Percentiles rank a stretch among this genome's conserved stretches.
These are phyloP conservation scores for Hemisphaericaspora nanyangensis DNA, from an alignment of 805 yeast genomes.

Conservation along the genomic window DNA sequence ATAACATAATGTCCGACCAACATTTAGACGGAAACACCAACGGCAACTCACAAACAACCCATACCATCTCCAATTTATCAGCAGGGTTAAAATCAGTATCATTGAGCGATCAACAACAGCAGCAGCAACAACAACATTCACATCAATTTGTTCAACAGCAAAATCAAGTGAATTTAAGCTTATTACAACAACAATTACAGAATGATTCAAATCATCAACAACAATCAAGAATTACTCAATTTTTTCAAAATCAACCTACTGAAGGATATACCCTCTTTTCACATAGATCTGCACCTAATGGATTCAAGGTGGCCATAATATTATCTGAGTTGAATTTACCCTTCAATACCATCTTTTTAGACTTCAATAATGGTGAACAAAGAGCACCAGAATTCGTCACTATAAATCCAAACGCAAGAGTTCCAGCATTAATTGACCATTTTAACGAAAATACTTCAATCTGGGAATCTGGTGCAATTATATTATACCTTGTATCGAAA, in stretches of 20 bases:
- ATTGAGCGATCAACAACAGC: slow-evolving; percentile 34
- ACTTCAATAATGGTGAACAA: slow-evolving; percentile 86
- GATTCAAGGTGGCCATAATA: slow-evolving; percentile 91
- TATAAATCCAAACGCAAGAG: slow-evolving; percentile 94
- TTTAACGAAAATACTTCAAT: slow-evolving; percentile 71
- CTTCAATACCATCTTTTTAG: slow-evolving; percentile 79
- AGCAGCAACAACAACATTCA: neutral
- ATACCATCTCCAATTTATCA: slow-evolving; percentile 40
- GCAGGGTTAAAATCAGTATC: slow-evolving; percentile 45
- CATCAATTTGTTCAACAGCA: no score
- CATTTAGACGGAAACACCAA: slow-evolving; percentile 6
- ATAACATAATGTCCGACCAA: slow-evolving; percentile 9
- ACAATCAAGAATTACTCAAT: slow-evolving; percentile 60
- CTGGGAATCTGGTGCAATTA: slow-evolving; percentile 95
- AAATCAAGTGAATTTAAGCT: slow-evolving; percentile 37
- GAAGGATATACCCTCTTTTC: slow-evolving; percentile 84
- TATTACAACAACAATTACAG: slow-evolving; percentile 44
- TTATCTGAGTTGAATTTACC: slow-evolving; percentile 76
- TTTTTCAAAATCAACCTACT: slow-evolving; percentile 71
- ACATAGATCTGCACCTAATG: slow-evolving; percentile 88
- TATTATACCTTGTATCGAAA: slow-evolving; percentile 74
- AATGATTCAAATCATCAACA: slow-evolving; percentile 37
- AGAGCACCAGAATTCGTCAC: slow-evolving; percentile 89
- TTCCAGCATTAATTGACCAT: slow-evolving; percentile 92
- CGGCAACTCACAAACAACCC: slow-evolving; percentile 3